Percentiles rank a stretch among this genome's conserved stretches.
Conservation (phyloP, 2,329 filamentous ascomycete species). For the Aspergillus ochraceus region DNA sequence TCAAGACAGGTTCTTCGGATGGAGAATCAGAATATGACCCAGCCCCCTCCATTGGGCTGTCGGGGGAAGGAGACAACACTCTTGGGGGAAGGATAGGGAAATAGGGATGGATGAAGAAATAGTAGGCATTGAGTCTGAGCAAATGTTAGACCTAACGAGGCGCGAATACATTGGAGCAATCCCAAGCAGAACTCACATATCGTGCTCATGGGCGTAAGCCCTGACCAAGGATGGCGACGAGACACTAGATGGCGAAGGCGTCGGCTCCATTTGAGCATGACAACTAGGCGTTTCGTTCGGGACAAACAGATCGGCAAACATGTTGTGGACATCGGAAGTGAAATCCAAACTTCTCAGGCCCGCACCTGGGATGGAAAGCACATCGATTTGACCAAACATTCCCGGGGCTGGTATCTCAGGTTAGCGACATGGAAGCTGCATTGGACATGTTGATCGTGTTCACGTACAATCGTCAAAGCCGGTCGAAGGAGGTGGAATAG, state of each 20-base stretch:
- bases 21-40: constrained; percentile 30
- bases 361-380: constrained; percentile 41
- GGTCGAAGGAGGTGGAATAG: constrained; percentile 19
- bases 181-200: constrained; percentile 35
- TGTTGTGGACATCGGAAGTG: constrained; percentile 34
- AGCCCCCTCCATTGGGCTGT: constrained; percentile 35
- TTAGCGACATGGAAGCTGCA: constrained; percentile 1
- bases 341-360: constrained; percentile 43
- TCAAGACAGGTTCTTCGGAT: constrained; percentile 31
- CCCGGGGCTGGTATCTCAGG: constrained; percentile 28
- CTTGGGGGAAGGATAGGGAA: constrained; percentile 47
- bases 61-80: constrained; percentile 26
- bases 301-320: constrained; percentile 40
- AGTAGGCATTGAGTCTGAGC: constrained; percentile 46
- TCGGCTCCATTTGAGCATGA: constrained; percentile 28
- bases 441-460: background rate
- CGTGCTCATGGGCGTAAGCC: constrained; percentile 41
- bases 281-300: constrained; percentile 24
- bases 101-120: constrained; percentile 48
- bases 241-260: constrained; percentile 27
- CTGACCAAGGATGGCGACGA: constrained; percentile 34
- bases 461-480: constrained; percentile 36
- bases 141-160: constrained; percentile 15
- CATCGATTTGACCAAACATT: constrained; percentile 43
- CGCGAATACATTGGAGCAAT: background rate